Base-by-base conservation (phyloP, 2,329 filamentous ascomycete genomes). In the Knoxdaviesia capensis region DNA sequence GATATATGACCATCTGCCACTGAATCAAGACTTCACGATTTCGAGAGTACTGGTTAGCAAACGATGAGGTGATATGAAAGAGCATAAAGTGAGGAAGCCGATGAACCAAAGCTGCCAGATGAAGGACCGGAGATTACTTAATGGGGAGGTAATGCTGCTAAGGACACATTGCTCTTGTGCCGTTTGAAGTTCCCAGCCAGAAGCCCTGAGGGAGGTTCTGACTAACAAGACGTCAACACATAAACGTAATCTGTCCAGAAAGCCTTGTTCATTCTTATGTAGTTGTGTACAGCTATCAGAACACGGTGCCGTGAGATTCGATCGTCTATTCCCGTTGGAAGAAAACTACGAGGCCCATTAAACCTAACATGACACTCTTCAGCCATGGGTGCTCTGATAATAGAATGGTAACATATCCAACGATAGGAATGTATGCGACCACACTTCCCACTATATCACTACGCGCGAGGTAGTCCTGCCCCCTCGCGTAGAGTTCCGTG, bases 321-420 rank as follows among this genome's bases (percentile, higher is more conserved):
- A 20, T 20, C 20, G 20, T 28, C 49, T 64, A 94, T 65, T 98
- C 90, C 54, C 87, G 66, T 59, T 98, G 90, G 52, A 98, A 58
- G 39, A 98, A 79, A 30, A 94, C 90, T 63, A 93, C 76, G 52
- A 94, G 58, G 1, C 88, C 90, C 90, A 98, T 98, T 41, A 94
- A 71, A 1, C 84, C 88, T 53, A 98, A 60, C 77, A 96, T 83
- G 30, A 78, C 88, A 37, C 84, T 92, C 72, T 98, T 98, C 52
- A 96, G 59, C 88, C 88, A 96, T 5, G 90, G 90, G 56, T 98
- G 79, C 59, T 98, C 90, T 48, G 83, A 90, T 47, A 98, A 66
- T 59, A 96, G 66, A 51, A 98, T 98, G 2, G 90, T 98, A 38
- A 96, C 87, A 55, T 96, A 96, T 49, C 90, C 90, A 9, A 96